Base-by-base conservation (phyloP, 345 rosid genomes). In the Carallia pectinifolia region DNA sequence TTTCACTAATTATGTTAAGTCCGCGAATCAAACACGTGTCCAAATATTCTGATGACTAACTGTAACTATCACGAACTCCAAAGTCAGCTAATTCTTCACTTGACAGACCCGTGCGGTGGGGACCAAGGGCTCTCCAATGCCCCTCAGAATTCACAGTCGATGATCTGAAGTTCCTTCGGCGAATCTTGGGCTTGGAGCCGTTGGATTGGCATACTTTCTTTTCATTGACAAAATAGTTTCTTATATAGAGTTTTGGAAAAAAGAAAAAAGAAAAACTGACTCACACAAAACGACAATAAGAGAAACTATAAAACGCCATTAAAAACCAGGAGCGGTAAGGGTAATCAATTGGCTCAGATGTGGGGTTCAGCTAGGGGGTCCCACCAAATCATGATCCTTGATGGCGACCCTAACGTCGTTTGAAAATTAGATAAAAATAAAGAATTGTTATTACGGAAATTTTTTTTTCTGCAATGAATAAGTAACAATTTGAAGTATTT, bases 61-160 rank as follows among this genome's bases (percentile, higher is more conserved):
- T 0, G 10, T 40, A 40, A 10, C 48, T 2, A 9, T 8, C 10
- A 40, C 48, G 2, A 40, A 40, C 48, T 40, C 48, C 48, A 9
- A 40, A 10, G 48, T 40, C 48, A 2, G 2, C 48, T 2, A 2
- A 3, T 19, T 36, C 52, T 33, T 34, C 47, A 53, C 69, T 16
- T 55, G 65, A 39, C 36, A 39, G 65, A 62, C 70, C 70, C 78
- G 78, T 74, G 79, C 15, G 60, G 73, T 53, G 33, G 73, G 66
- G 50, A 73, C 23, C 67, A 33, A 2, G 34, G 4, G 19, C 29
- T 33, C n/a, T n/a, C 8, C 27, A 47, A 18, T 7, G 12, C 27
- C 19, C 4, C 44, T 7, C 13, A 6, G 1, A 16, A 27, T 64
- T 3, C 3, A 7, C 71, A 76, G 79, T 71, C 7, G 76, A 67